Percentiles rank a stretch among this genome's conserved stretches.
Conservation (phyloP, 257 asterid genomes). For the Perilla frutescens region DNA sequence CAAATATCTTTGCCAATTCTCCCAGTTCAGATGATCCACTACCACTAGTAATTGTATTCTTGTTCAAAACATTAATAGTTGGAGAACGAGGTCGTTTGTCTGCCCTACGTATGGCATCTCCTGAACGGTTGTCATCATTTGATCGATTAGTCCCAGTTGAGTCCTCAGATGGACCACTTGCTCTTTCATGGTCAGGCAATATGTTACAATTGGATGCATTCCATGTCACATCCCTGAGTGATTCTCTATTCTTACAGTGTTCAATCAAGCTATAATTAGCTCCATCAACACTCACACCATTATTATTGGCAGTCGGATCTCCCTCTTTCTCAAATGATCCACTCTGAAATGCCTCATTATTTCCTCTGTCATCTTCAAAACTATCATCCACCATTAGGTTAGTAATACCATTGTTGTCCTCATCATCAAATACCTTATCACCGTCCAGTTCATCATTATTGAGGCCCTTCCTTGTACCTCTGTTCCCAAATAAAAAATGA, state of each 20-base stretch:
- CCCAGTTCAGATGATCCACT: slow-evolving; percentile 26
- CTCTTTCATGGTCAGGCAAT: slow-evolving; percentile 24
- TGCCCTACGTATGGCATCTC: slow-evolving; percentile 9
- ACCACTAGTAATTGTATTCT: not conserved
- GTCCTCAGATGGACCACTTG: slow-evolving; percentile 29
- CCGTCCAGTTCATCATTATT: slow-evolving; percentile 22
- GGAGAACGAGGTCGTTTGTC: slow-evolving; percentile 12
- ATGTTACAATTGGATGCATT: slow-evolving; percentile 17
- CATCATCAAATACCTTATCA: slow-evolving; percentile 20
- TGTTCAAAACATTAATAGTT: slow-evolving; percentile 1
- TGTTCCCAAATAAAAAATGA: slow-evolving; percentile 26
- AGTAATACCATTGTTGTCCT: slow-evolving; percentile 19
- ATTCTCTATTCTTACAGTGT: slow-evolving; percentile 20
- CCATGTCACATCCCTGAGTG: slow-evolving; percentile 17
- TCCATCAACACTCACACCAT: slow-evolving; percentile 5
- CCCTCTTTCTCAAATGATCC: slow-evolving; percentile 17
- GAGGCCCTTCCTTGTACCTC: slow-evolving; percentile 32
- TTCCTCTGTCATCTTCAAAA: slow-evolving; percentile 31
- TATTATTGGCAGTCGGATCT: not conserved
- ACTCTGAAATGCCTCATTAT: slow-evolving; percentile 1
- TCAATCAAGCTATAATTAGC: slow-evolving; percentile 3
- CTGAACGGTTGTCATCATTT: slow-evolving; percentile 14
- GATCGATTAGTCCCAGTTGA: slow-evolving; percentile 27
- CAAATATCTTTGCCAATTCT: slow-evolving; percentile 33
- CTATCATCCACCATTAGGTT: slow-evolving; percentile 30